Evolutionary conservation across 345 rosid genomes (phyloP), one percentile per base, ranked within the genome.

Genomic region (Eucalyptus curtisii): DNA sequence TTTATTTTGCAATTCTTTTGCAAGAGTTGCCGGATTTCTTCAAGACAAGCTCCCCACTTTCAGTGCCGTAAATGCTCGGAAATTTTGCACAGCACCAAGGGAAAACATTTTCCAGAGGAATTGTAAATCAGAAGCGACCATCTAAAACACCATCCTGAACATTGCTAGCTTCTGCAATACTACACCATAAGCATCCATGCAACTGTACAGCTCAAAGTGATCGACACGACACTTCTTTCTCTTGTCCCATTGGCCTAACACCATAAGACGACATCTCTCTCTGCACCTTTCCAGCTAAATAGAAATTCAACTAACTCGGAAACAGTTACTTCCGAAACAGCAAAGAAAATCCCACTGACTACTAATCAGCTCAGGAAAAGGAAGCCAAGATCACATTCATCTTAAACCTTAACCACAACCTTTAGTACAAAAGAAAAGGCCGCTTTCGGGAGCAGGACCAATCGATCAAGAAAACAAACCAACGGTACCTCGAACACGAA

Each of bases 401-500:
- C 25, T 25, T 25, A 2, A 55, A 55, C 61, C 61, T 55, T 5
- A 22, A 55, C 61, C 61, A 55, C 61, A 55, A 24, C 30, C 30
- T 24, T 55, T 9, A 55, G 61, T 25, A 44, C 42, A 53, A 48
- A 49, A 27, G 84, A 20, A 2, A 55, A 55, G 61, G 61, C 61
- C 30, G 61, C 61, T 55, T 55, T 55, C 30, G 61, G 61, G 40
- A 50, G 25, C 31, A 76, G 44, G 27, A 40, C 12, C 37, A 24
- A 40, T 44, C 84, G 45, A 13, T 57, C 53, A 53, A 57, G 49
- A 31, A 59, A 81, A 24, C 49, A 42, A 27, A 64, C 24, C 59
- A 6, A 6, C 11, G 85, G 44, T 5, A 97, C 99, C 99, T 97
- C 95, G 87, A 96, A 96, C 53, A 96, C 94, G 90, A 95, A 94